phyloP scores from a whole-genome alignment of 2,329 filamentous ascomycete genomes.

The Kalmusia sp. region DNA sequence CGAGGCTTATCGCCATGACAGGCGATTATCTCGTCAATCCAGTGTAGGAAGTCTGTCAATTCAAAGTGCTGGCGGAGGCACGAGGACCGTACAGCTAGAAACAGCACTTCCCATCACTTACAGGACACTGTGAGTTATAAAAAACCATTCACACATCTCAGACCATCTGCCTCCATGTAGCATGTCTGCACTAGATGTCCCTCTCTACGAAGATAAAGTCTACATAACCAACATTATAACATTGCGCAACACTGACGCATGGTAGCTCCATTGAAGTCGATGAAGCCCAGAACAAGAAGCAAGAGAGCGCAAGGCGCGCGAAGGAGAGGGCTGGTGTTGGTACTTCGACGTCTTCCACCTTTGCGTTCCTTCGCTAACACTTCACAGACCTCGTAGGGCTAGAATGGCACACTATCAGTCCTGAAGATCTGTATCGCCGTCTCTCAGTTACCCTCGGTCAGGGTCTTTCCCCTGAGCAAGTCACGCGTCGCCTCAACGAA shows the following conservation, averaged over 20 bases:
- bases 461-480: constrained; percentile 68
- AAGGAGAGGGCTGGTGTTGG: constrained; percentile 44
- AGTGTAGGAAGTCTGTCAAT: constrained; percentile 46
- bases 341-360: constrained; percentile 16
- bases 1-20: constrained; percentile 25
- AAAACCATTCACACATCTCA: too few species aligned
- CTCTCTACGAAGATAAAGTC: too few species aligned
- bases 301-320: constrained; percentile 36
- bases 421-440: constrained; percentile 65
- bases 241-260: neutral
- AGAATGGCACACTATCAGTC: constrained; percentile 71
- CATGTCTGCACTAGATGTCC: too few species aligned
- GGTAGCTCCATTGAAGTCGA: constrained; percentile 51
- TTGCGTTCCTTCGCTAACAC: neutral
- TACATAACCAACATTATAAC: too few species aligned
- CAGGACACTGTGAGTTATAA: constrained; percentile 44
- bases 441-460: constrained; percentile 62
- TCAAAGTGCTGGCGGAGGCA: constrained; percentile 41
- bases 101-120: constrained; percentile 53
- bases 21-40: constrained; percentile 40
- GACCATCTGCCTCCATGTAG: too few species aligned
- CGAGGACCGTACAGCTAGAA: constrained; percentile 49
- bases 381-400: constrained; percentile 56
- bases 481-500: constrained; percentile 61
- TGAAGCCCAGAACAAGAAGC: constrained; percentile 36